Conservation (phyloP, 306 rosid genomes). For the Rubus parviflorus region DNA sequence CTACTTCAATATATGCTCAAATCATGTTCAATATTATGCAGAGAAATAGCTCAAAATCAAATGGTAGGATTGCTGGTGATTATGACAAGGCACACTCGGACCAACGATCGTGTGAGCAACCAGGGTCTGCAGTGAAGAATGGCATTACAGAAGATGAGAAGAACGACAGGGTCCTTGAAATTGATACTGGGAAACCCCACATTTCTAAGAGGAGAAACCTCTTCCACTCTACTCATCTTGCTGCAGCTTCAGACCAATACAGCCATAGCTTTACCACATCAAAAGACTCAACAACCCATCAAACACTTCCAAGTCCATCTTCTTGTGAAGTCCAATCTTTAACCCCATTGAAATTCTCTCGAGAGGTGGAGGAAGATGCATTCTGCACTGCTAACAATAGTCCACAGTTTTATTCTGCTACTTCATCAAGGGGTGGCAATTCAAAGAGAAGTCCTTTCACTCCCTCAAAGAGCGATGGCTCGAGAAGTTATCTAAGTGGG, state of each 20-base stretch:
- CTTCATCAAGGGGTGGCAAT: constrained; percentile 48
- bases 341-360: constrained; percentile 36
- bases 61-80: constrained; percentile 23
- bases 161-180: constrained; percentile 45
- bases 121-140: constrained; percentile 37
- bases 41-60: constrained; percentile 63
- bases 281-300: constrained; percentile 54
- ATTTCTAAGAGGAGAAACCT: constrained; percentile 45
- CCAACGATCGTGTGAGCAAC: constrained; percentile 38
- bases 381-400: constrained; percentile 67
- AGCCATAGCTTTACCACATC: constrained; percentile 53
- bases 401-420: constrained; percentile 57
- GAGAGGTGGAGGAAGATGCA: constrained; percentile 53
- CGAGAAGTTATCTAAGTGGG: constrained; percentile 52
- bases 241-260: constrained; percentile 36
- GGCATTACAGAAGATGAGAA: constrained; percentile 42
- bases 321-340: constrained; percentile 48
- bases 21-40: constrained; percentile 32
- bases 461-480: constrained; percentile 66
- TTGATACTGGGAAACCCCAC: constrained; percentile 52
- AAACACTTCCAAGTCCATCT: constrained; percentile 49
- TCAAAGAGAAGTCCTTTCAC: constrained; percentile 69
- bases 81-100: constrained; percentile 29
- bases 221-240: constrained; percentile 37
- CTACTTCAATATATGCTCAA: not conserved